phyloP scores from a whole-genome alignment of 1,284 basidiomycete species.

The Papiliotrema fonsecae region DNA sequence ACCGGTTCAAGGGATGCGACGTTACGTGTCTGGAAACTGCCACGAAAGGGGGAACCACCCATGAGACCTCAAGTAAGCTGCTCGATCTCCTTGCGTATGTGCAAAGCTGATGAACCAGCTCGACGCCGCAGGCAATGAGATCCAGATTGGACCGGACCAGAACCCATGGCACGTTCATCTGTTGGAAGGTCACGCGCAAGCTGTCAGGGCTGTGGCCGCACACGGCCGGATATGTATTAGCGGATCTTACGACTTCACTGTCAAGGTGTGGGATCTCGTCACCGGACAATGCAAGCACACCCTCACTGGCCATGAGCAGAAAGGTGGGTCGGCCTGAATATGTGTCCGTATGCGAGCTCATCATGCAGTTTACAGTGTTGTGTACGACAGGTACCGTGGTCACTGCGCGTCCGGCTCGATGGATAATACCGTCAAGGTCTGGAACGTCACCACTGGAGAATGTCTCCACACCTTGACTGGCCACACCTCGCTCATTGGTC shows the following conservation, averaged over 20 bases:
- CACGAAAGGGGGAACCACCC: constrained; percentile 68
- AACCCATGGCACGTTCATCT: constrained; percentile 86
- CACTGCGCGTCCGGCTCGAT: constrained; percentile 92
- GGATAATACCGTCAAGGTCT: constrained; percentile 91
- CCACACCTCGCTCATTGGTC: constrained; percentile 81
- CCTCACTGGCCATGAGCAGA: constrained; percentile 80
- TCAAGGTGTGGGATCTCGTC: constrained; percentile 90
- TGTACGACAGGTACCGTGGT: constrained; percentile 74
- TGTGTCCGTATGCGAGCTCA: background rate
- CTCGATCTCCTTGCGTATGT: background rate
- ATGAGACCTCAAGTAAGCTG: constrained; percentile 3
- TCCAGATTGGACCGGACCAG: constrained; percentile 52
- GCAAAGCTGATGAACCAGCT: background rate
- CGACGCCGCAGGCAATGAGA: constrained; percentile 14
- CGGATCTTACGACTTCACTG: constrained; percentile 90
- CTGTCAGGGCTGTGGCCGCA: constrained; percentile 86
- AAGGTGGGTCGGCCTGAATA: constrained; percentile 57
- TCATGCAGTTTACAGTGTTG: constrained; percentile 75
- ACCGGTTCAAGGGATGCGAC: constrained; percentile 90
- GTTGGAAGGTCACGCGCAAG: constrained; percentile 81
- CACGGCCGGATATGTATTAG: constrained; percentile 82
- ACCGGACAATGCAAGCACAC: constrained; percentile 78
- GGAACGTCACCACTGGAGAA: constrained; percentile 76
- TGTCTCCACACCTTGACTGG: constrained; percentile 74
- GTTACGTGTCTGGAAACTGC: constrained; percentile 83